Base-by-base conservation (phyloP, 441 rosid genomes). In the Erodium texanum region DNA sequence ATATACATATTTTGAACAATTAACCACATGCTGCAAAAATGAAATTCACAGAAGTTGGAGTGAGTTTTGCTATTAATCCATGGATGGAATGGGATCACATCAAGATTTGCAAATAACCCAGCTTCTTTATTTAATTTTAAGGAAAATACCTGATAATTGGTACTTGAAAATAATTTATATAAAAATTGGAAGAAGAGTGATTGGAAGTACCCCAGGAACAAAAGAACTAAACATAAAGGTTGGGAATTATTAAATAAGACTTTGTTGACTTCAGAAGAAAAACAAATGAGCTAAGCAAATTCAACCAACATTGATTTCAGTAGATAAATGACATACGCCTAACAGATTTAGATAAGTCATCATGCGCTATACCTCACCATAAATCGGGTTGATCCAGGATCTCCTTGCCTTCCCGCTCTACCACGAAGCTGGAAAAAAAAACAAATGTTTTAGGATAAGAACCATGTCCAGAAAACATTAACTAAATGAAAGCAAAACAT, bases 381-480 rank as follows among this genome's bases (percentile, higher is more conserved):
- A 84, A 93, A 93, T 70, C 95, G 86, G 11, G 98, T 90, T 64
- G 98, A 93, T 76, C 97, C 97, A 75, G 89, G 98, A 85, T 93
- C 98, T 43, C 98, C 98, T 78, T 93, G 97, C 82, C 98, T 86
- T 81, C 96, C 98, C 71, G 98, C 96, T 87, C 98, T 81, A 64
- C 98, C 98, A 67, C 98, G 96, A 77, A 93, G 98, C 98, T 93
- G 12, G 41, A 38, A 9, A 38, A 11, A 11, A 27, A 62, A 29
- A 61, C 66, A 66, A 69, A 67, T 34, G 75, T 19, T 50, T 18
- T 15, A 65, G 64, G 29, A 50, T 62, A 66, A 72, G 23, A 76
- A 14, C 66, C 29, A 68, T 65, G 9, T 38, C 43, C 63, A 41
- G 73, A 38, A 50, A 3, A 45, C 52, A 38, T 38, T 38, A 38